Evolutionary conservation across 176 grass and related monocot genomes (phyloP).

Genomic region (Poa pratensis): DNA sequence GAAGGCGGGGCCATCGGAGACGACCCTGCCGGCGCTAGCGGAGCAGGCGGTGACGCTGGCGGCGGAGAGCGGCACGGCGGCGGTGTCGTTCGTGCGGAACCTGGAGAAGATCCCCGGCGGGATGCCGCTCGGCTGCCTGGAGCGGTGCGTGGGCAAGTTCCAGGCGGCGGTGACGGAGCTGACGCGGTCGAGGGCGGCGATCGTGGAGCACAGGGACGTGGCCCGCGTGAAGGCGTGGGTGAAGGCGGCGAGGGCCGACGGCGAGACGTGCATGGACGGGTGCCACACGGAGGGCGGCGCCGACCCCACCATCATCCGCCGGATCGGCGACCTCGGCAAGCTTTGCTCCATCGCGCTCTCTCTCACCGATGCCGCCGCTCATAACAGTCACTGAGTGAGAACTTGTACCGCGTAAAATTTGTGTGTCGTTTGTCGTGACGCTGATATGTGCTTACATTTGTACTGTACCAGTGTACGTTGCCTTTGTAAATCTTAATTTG

Average conservation of each 20-base stretch:
- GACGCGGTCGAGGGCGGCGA: constrained; percentile 46
- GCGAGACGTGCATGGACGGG: constrained; percentile 44
- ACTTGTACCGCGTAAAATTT: background rate
- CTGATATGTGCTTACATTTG: too few species aligned
- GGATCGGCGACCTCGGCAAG: constrained; percentile 52
- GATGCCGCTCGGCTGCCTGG: constrained; percentile 44
- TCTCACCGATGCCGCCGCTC: constrained; percentile 39
- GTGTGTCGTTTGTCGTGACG: too few species aligned
- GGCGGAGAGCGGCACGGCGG: constrained; percentile 36
- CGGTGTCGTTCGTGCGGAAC: constrained; percentile 41
- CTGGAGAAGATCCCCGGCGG: constrained; percentile 12
- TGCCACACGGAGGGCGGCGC: constrained; percentile 51
- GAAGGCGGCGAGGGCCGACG: constrained; percentile 47
- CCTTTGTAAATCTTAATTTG: too few species aligned
- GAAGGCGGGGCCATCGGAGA: constrained; percentile 2
- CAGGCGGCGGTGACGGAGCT: constrained; percentile 54
- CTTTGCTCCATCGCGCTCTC: constrained; percentile 49
- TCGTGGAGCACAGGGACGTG: constrained; percentile 38
- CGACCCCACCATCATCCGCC: constrained; percentile 17
- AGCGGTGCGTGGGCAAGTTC: constrained; percentile 57
- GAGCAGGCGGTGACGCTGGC: constrained; percentile 56
- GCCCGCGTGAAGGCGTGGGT: constrained; percentile 40
- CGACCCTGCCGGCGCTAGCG: constrained; percentile 42
- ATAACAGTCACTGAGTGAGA: background rate
- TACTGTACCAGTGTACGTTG: too few species aligned